Base-by-base conservation (phyloP, 2,329 filamentous ascomycete genomes). In the Lasiodiplodia sp. region DNA sequence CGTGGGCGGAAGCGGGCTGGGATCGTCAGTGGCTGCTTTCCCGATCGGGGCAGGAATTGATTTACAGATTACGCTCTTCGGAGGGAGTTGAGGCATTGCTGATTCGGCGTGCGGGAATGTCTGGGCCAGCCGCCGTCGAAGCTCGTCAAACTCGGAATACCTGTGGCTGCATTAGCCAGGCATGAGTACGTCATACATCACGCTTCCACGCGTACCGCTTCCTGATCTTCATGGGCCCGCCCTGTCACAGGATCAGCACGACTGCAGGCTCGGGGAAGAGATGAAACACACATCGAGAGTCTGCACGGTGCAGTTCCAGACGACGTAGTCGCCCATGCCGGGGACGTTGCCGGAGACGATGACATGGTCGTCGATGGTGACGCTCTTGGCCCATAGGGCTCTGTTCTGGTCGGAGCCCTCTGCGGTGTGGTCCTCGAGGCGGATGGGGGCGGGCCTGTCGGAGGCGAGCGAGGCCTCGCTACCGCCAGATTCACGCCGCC, bases 121-220 rank as follows among this genome's bases (percentile, higher is more conserved):
- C 73, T 86, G 84, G 53, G 93, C 83, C 23, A 99, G 86, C 72
- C 89, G 89, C 62, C 86, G 82, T 66, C 94, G 88, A 70, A 99
- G 86, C 68, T 92, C 89, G 78, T 96, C 93, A 76, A 98, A 98
- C 78, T 98, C 95, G 0, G 94, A 97, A 80, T 97, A 98, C 78
- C 94, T 84, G 28, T n/a, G 53, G 37, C 62, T 52, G 53, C 57
- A 68, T 63, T 14, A 62, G 34, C 49, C 38, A 58, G 7, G 44
- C 31, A 25, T 21, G 51, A 12, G 37, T 49, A 51, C 47, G 53
- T 28, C 23, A 28, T 37, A n/a, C 44, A 44, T 28, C 55, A 31
- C 58, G 34, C 47, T 12, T 64, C 47, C 18, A 55, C 49, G 23
- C 70, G 67, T 75, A 88, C 85, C 88, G 85, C 81, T 89, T 89